A percentile compares a stretch with the other conserved stretches of the same genome.
Conservation (phyloP, 495 filamentous ascomycete genomes). For the Aspergillus sclerotioniger region DNA sequence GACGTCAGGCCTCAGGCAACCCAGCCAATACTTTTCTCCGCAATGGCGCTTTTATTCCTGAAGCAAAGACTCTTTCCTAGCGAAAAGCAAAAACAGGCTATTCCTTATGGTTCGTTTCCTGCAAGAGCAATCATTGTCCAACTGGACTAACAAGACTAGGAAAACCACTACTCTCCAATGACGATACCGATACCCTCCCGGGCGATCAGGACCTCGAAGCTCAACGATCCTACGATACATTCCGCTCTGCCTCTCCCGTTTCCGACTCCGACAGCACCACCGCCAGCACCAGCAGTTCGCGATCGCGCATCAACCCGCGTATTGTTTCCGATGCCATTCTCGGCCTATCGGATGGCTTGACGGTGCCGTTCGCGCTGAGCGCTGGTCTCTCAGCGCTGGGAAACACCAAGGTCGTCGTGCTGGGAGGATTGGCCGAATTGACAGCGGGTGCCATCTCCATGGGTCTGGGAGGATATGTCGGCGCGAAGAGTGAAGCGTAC, state of each 20-base stretch:
- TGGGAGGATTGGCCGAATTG: conserved; percentile 55
- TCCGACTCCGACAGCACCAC: conserved; percentile 29
- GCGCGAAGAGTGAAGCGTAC: conserved; percentile 67
- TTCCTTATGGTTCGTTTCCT: conserved; percentile 15
- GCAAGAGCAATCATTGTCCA: neutral
- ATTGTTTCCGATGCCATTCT: conserved; percentile 58
- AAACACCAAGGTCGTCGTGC: conserved; percentile 52
- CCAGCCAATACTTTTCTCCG: neutral
- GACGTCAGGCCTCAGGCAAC: conserved; percentile 10
- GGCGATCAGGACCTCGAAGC: conserved; percentile 38
- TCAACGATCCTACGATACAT: conserved; percentile 45
- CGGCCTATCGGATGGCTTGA: conserved; percentile 58
- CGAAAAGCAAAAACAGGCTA: conserved; percentile 18
- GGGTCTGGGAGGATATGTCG: conserved; percentile 59
- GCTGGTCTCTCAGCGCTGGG: conserved; percentile 54
- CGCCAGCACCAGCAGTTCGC: conserved; percentile 28
- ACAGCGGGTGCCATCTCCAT: conserved; percentile 57
- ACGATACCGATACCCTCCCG: conserved; percentile 30
- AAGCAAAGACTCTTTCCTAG: conserved; percentile 43
- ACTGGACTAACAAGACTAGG: conserved; percentile 18
- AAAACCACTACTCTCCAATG: conserved; percentile 37
- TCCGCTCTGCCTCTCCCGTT: conserved; percentile 24
- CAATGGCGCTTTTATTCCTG: conserved; percentile 44
- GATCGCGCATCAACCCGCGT: conserved; percentile 47
- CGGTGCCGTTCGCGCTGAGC: conserved; percentile 56